phyloP scores from a whole-genome alignment of 2,329 filamentous ascomycete genomes.

The Cytospora schulzeri region DNA sequence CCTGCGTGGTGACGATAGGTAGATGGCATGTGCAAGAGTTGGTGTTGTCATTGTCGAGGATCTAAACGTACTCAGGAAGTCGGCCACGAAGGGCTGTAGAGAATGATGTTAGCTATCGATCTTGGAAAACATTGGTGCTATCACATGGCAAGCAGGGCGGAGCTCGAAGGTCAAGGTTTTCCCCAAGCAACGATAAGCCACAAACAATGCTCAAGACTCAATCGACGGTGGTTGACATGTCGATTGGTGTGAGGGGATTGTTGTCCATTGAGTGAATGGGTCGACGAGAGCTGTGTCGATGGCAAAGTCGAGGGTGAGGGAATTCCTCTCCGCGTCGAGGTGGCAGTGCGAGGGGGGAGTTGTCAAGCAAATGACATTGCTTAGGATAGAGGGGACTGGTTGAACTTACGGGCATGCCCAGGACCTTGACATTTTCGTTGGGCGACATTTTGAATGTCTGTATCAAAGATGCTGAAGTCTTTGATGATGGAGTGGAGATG shows the following conservation, averaged over 20 bases:
- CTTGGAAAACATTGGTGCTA: constrained; percentile 10
- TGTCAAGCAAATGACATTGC: constrained; percentile 15
- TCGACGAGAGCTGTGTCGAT: constrained; percentile 8
- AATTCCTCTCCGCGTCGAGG: not conserved
- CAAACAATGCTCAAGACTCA: constrained; percentile 1
- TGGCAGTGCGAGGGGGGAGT: constrained; percentile 7
- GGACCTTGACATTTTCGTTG: constrained; percentile 57
- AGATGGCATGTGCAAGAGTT: not conserved
- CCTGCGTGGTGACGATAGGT: not conserved
- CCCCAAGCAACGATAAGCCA: constrained; percentile 22
- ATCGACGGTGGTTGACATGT: constrained; percentile 8
- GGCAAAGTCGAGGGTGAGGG: not conserved
- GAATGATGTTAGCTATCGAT: constrained; percentile 27
- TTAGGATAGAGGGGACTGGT: constrained; percentile 17
- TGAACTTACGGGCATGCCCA: constrained; percentile 69
- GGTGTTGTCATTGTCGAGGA: constrained; percentile 19
- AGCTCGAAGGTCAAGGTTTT: constrained; percentile 18
- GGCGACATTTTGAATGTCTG: constrained; percentile 52
- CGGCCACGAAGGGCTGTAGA: constrained; percentile 84
- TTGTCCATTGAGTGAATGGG: constrained; percentile 1
- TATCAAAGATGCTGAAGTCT: constrained; percentile 42
- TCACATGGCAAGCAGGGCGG: constrained; percentile 23
- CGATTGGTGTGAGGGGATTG: constrained; percentile 12
- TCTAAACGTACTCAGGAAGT: constrained; percentile 94
- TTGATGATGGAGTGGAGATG: constrained; percentile 64